Evolutionary conservation across 2,329 filamentous ascomycete species (phyloP), one percentile per base, ranked within the genome.

Genomic region (Botryotinia narcissicola): DNA sequence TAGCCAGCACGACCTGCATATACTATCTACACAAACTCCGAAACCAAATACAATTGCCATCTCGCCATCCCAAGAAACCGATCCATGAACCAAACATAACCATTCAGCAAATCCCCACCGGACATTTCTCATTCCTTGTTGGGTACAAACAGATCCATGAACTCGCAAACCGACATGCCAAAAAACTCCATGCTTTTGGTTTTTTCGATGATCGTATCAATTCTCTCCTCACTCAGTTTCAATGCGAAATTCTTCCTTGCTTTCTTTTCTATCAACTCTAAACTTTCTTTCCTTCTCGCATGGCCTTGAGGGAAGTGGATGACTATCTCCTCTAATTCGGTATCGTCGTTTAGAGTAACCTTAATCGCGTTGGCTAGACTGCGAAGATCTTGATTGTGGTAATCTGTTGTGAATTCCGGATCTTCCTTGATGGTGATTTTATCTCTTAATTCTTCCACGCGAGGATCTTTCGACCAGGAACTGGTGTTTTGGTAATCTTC

Each of bases 231-330:
- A 6, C 59, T 72, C n/a, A 77, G 75, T 37, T 73, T 73, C n/a
- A 74, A 64, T 22, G 44, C 46, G 62, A 80, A 73, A 63, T 80
- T 80, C 70, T 69, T 74, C 61, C 62, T 64, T 18, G 75, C 75
- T 70, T 81, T 81, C 44, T 71, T 71, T 42, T 73, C 70, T 4
- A 80, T 77, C 18, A 68, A 35, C 10, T 48, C 63, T 37, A 75
- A 37, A 18, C 80, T 80, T 14, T 77, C 74, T 2, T 40, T 46
- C 37, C 76, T 70, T 61, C 73, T 72, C 12, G 70, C 70, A 72
- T 80, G 77, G 3, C 79, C 80, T 14, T 76, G 73, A 0, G 84
- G 83, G 77, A 83, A 85, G 74, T 85, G 77, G 8, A 83, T 75
- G 10, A 81, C 20, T 16, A 81, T 76, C 61, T 83, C 81, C 3